phyloP scores from a whole-genome alignment of 2,329 filamentous ascomycete genomes.

The Pyrenophora seminiperda region DNA sequence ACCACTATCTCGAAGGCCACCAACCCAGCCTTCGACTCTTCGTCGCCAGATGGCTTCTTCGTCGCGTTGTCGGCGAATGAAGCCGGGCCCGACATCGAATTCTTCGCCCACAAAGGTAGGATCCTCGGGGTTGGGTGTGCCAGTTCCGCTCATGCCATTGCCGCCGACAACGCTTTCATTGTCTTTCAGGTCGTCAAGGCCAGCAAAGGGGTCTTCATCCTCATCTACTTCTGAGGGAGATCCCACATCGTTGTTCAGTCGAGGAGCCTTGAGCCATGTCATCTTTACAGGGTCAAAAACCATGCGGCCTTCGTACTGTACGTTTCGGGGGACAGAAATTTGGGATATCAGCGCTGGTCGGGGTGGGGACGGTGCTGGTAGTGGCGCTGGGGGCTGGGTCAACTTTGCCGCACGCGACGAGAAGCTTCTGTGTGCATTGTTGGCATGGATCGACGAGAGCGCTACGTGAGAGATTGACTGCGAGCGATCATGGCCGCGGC shows the following conservation, averaged over 20 bases:
- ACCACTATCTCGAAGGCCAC: constrained; percentile 56
- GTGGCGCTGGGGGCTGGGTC: constrained; percentile 48
- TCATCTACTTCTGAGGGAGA: constrained; percentile 69
- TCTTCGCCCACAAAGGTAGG: constrained; percentile 78
- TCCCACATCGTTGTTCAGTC: constrained; percentile 42
- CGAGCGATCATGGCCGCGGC: constrained; percentile 42
- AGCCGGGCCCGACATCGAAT: constrained; percentile 95
- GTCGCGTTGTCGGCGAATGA: constrained; percentile 83
- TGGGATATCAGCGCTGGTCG: constrained; percentile 87
- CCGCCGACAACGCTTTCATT: constrained; percentile 45
- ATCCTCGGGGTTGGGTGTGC: constrained; percentile 34
- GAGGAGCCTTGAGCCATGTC: constrained; percentile 86
- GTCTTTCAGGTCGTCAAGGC: constrained; percentile 90
- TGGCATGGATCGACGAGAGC: constrained; percentile 36
- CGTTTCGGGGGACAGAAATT: constrained; percentile 77
- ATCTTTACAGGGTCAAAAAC: constrained; percentile 96
- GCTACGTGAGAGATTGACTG: constrained; percentile 52
- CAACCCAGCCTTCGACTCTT: constrained; percentile 86
- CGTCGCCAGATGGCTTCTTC: constrained; percentile 91
- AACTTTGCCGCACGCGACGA: constrained; percentile 42
- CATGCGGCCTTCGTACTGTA: constrained; percentile 97
- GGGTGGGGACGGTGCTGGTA: constrained; percentile 55
- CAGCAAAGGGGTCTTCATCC: constrained; percentile 92
- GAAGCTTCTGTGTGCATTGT: constrained; percentile 48
- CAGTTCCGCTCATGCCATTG: constrained; percentile 27